phyloP scores from a whole-genome alignment of 73 alveolate species.

The Stentor roeselii region DNA sequence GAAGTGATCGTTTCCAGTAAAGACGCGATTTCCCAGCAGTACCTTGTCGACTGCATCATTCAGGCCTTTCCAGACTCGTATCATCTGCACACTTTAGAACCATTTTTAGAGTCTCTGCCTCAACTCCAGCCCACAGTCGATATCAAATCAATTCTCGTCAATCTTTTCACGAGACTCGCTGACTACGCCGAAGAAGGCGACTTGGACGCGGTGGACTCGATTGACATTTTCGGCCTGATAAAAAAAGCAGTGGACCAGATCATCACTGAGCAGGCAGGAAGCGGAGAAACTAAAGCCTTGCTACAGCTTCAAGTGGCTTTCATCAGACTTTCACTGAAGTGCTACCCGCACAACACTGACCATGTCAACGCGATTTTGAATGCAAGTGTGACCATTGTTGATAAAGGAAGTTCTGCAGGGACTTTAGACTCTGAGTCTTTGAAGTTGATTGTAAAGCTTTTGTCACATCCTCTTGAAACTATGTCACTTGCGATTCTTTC shows the following conservation, averaged over 20 bases:
- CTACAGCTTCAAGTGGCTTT: constrained; percentile 87
- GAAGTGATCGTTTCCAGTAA: constrained; percentile 86
- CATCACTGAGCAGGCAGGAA: not conserved
- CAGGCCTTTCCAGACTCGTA: constrained; percentile 97
- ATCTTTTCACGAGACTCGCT: constrained; percentile 89
- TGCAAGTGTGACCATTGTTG: constrained; percentile 64
- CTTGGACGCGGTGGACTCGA: not conserved
- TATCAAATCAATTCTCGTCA: constrained; percentile 80
- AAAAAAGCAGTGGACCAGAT: constrained; percentile 14
- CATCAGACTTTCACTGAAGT: constrained; percentile 82
- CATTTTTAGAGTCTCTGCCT: constrained; percentile 69
- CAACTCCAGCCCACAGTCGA: constrained; percentile 88
- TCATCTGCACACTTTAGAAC: constrained; percentile 84
- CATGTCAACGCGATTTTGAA: constrained; percentile 72
- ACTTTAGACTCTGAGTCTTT: constrained; percentile 65
- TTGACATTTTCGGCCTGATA: constrained; percentile 11
- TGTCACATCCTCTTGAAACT: constrained; percentile 91
- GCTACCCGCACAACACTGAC: constrained; percentile 77
- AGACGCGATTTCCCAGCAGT: constrained; percentile 91
- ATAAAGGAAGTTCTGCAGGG: constrained; percentile 42
- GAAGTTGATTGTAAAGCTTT: constrained; percentile 81
- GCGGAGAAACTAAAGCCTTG: constrained; percentile 42
- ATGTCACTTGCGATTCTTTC: constrained; percentile 70
- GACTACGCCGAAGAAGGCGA: constrained; percentile 69
- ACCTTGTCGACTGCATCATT: constrained; percentile 93